Evolutionary conservation across 2,329 filamentous ascomycete genomes (phyloP).

Genomic region (Emericellopsis atlantica): DNA sequence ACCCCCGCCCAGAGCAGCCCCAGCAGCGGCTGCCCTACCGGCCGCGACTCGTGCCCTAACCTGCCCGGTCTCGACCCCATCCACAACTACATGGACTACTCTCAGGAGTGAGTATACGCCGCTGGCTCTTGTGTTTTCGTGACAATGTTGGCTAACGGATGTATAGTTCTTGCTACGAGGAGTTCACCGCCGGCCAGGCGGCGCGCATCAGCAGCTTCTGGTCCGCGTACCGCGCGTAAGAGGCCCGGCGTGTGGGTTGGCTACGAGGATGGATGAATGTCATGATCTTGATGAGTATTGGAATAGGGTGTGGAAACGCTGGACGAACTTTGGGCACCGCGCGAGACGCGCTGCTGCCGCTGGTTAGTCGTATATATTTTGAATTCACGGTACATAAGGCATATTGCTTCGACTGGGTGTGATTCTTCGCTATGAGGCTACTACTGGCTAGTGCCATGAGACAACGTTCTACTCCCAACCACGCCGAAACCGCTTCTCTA

Average conservation of each 20-base stretch:
- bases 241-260: background rate
- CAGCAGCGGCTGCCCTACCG: conserved; percentile 21
- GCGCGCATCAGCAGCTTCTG: conserved; percentile 25
- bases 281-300: background rate
- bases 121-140: background rate
- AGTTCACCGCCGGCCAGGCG: conserved; percentile 29
- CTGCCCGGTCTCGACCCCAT: conserved; percentile 19
- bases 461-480: too few species aligned
- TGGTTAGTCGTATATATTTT: too few species aligned
- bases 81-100: conserved; percentile 27
- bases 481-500: too few species aligned
- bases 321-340: too few species aligned
- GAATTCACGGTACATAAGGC: too few species aligned
- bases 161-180: conserved; percentile 25
- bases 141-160: background rate
- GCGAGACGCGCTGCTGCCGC: too few species aligned
- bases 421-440: too few species aligned
- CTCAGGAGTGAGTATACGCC: conserved; percentile 23
- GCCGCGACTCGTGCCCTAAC: conserved; percentile 20
- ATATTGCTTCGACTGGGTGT: too few species aligned
- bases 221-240: conserved; percentile 19
- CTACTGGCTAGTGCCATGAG: too few species aligned
- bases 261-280: background rate
- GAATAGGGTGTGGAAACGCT: too few species aligned
- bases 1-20: conserved; percentile 22